Base-by-base conservation (phyloP, 176 grass and related monocot species). In the Neostapfia colusana region DNA sequence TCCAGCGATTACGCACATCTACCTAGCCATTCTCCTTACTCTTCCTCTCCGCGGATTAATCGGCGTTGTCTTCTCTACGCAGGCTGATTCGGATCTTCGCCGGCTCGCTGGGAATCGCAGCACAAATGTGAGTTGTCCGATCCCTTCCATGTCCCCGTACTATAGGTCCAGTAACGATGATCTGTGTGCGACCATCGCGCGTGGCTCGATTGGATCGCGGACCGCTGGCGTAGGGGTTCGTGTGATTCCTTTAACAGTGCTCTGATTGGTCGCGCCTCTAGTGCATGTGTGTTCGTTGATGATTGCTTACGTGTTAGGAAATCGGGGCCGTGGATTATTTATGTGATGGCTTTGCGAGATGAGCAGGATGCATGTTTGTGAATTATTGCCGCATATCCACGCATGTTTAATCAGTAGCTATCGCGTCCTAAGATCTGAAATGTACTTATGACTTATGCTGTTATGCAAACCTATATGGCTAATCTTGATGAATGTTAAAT, bases 81-180 rank as follows among this genome's bases (percentile, higher is more conserved):
- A 82, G 85, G 36, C 65, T 12, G 73, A 77, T 66, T 51, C 34
- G 57, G 39, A 64, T 82, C 49, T 45, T 64, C 46, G 7, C 69
- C 37, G 36, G 63, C 14, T 77, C 58, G 49, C 59, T 73, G 9
- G 73, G 14, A 48, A 55, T 59, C 84, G 57, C 57, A 11, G 45
- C 56, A 7, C 38, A 40, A 73, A 87, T 87, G 85, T 87, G 73
- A 82, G 85, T 87, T 25, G 65, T 49, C 79, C 48, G 73, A 77
- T 77, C 65, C 12, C 35, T 45, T 74, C 50, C 60, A 17, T 67
- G 0, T 10, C 15, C 18, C 24, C 2, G 36, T 84, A 70, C 3
- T 86, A 2, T 0, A 15, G 12, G 9, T 48, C 15, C 23, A 6
- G 7, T 16, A 23, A 23, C 3, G 15, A 41, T 28, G 27, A 85